These are phyloP conservation scores for Fusarium dimerum DNA, from an alignment of 2,329 filamentous ascomycete species.

Conservation along the genomic window DNA sequence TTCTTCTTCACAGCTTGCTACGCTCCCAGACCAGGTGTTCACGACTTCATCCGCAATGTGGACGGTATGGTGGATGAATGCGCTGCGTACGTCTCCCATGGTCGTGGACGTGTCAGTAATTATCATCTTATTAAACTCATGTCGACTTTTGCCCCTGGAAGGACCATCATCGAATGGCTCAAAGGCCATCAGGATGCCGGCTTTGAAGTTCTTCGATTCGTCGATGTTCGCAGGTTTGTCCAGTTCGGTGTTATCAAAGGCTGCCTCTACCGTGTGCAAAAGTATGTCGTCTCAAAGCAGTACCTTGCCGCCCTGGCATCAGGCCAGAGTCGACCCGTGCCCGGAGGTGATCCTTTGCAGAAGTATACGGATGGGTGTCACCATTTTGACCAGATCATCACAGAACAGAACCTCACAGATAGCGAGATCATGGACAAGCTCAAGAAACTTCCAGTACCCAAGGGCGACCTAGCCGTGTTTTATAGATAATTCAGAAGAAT, in stretches of 20 bases:
- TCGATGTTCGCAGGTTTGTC: constrained; percentile 88
- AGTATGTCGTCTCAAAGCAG: constrained; percentile 75
- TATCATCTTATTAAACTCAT: constrained; percentile 80
- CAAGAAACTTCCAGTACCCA: constrained; percentile 54
- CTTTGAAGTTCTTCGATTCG: constrained; percentile 66
- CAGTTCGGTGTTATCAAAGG: constrained; percentile 97
- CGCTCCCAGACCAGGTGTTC: constrained; percentile 74
- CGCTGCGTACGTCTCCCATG: constrained; percentile 72
- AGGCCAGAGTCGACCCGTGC: constrained; percentile 47
- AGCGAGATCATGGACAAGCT: constrained; percentile 69
- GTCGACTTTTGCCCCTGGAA: constrained; percentile 78
- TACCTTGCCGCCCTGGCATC: constrained; percentile 58
- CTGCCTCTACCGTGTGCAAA: constrained; percentile 88
- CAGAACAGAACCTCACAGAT: constrained; percentile 71
- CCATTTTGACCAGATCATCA: constrained; percentile 81
- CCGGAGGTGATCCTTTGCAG: constrained; percentile 55
- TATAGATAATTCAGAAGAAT: constrained; percentile 42
- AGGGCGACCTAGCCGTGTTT: constrained; percentile 55
- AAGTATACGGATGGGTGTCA: constrained; percentile 74
- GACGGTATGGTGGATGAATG: constrained; percentile 83
- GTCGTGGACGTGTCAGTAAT: constrained; percentile 49
- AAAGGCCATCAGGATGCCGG: constrained; percentile 68
- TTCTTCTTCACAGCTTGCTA: constrained; percentile 95
- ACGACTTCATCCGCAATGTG: constrained; percentile 74
- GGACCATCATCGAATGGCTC: constrained; percentile 86